Base-by-base conservation (phyloP, 306 rosid genomes). In the Betula pendula region DNA sequence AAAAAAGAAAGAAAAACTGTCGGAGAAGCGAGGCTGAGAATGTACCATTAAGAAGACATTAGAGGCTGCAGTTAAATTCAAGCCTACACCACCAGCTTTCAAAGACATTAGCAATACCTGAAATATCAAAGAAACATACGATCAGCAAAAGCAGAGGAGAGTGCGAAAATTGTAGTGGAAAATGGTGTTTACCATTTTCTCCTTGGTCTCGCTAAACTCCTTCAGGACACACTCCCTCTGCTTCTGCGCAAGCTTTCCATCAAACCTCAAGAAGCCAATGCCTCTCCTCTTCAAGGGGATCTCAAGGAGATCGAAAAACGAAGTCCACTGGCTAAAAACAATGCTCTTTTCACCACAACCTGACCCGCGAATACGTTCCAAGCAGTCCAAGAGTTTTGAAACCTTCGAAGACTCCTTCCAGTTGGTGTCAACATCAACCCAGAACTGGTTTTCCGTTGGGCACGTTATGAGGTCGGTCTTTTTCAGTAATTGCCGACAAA, bases 11-110 rank as follows among this genome's bases (percentile, higher is more conserved):
- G 42, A 38, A 38, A 16, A 48, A 71, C 38, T 31, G 66, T 53
- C n/a, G 11, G 22, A 71, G 52, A 68, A 27, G 53, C 22, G 51
- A 31, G 68, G 58, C 58, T 19, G 33, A 45, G 20, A 58, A 53
- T 40, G 52, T 79, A 92, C 97, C 97, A 92, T 88, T 33, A 93
- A 52, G 77, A 91, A 93, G 72, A 93, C 96, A 81, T 88, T 85
- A 11, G 96, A 92, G 43, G 97, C 97, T 27, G 93, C 97, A 19
- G 98, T 93, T 80, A 93, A 80, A 80, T 93, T 93, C 85, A 93
- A 84, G 27, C 98, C 98, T 14, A 93, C 97, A n/a, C 98, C 98
- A 75, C 97, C 98, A 72, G 98, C 95, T 77, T 65, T 88, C 29
- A 93, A 80, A 66, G 98, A 91, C 77, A 89, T 93, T 69, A 91